A percentile compares a stretch with the other conserved stretches of the same genome.
phyloP scores from a whole-genome alignment of 352 stramenopile genomes.

The Plasmopara viticola region DNA sequence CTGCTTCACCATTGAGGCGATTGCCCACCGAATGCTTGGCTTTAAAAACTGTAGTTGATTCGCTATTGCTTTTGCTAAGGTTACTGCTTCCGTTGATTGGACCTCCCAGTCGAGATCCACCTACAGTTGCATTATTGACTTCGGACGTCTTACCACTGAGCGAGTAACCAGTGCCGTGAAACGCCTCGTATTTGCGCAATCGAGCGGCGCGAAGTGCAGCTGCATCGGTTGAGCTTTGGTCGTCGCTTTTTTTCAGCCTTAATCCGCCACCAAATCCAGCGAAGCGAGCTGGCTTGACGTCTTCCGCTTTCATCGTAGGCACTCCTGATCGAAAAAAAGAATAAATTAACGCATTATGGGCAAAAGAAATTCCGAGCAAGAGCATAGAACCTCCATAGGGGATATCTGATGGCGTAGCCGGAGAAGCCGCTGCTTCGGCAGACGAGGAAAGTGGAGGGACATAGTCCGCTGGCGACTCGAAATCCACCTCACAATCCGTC shows the following conservation, averaged over 20 bases:
- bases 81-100: slow-evolving; percentile 21
- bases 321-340: slow-evolving; percentile 28
- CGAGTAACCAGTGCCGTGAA: slow-evolving; percentile 75
- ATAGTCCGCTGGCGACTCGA: slow-evolving; percentile 92
- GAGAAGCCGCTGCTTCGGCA: slow-evolving; percentile 13
- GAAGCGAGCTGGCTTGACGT: slow-evolving; percentile 33
- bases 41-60: slow-evolving; percentile 2
- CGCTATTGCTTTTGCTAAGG: slow-evolving; percentile 8
- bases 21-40: slow-evolving; percentile 17
- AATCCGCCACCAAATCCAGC: slow-evolving; percentile 48
- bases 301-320: slow-evolving; percentile 51
- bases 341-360: neutral
- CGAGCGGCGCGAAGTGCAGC: slow-evolving; percentile 60
- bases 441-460: slow-evolving; percentile 38
- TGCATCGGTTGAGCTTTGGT: slow-evolving; percentile 53
- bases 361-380: too few species aligned
- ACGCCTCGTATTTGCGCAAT: slow-evolving; percentile 76
- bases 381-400: slow-evolving; percentile 49
- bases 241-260: slow-evolving; percentile 62
- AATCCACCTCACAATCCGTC: slow-evolving; percentile 99
- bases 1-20: slow-evolving; percentile 27
- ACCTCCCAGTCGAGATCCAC: slow-evolving; percentile 21
- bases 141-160: slow-evolving; percentile 50
- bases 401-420: slow-evolving; percentile 35
- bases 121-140: slow-evolving; percentile 9